Base-by-base conservation (phyloP, 1,284 basidiomycete genomes). In the Cutaneotrichosporon dermatis region DNA sequence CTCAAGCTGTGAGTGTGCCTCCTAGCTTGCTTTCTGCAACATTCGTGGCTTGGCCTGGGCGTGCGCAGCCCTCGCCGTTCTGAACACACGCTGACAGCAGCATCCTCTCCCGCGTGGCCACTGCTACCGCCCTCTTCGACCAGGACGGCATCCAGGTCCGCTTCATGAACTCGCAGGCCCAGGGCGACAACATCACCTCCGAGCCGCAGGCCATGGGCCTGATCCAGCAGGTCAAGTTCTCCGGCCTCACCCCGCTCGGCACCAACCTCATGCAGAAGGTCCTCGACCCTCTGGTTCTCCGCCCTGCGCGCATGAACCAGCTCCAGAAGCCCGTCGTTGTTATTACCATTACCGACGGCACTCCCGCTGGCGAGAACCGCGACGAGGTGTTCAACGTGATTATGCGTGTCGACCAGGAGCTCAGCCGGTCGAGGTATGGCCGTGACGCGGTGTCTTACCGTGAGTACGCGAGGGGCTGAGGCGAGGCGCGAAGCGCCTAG, bases 261-360 rank as follows among this genome's bases (percentile, higher is more conserved):
- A 81, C 80, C 5, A 66, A 69, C 4, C 64, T 81, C 34, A 69
- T 72, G 55, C 66, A 73, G 45, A 81, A 81, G 70, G 70, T 81
- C 63, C 66, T 81, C 37, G 73, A 80, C 64, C 80, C 80, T 25
- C 65, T 80, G 16, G 70, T 82, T 3, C 66, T 80, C 16, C 76
- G 72, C 36, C 79, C 80, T 4, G 79, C 77, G n/a, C 69, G 74
- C 15, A 44, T 63, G 36, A 66, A 67, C 57, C 54, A 61, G 44
- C 69, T 82, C 6, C 70, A 78, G 60, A 82, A 82, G 70, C 80
- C 80, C 5, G 66, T 81, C 11, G 62, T 82, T 13, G 68, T 80
- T 62, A 75, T 82, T 58, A 64, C 66, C 50, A 74, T 79, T 64
- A 79, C 78, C 3, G 78, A 79, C 63, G 78, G 78, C 45, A 73